Percentiles rank a stretch among this genome's conserved stretches.
Conservation (phyloP, 202 grass and related monocot genomes). For the Setaria viridis region DNA sequence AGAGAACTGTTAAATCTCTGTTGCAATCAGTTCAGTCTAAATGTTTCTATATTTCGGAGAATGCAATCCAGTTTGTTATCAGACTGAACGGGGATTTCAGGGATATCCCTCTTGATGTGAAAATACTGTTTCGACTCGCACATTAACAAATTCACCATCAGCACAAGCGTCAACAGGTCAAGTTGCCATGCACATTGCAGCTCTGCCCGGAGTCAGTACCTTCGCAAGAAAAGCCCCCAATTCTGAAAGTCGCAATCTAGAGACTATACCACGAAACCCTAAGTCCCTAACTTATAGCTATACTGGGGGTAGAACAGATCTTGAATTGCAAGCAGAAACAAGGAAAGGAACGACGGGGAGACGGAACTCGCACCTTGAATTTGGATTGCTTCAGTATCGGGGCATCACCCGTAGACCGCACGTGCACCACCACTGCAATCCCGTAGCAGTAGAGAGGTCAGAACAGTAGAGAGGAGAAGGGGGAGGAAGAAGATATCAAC, state of each 20-base stretch:
- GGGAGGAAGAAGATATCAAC: not conserved
- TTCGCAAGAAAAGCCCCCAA: not conserved
- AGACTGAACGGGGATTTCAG: not conserved
- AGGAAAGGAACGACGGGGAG: no score
- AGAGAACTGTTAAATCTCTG: not conserved
- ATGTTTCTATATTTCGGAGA: not conserved
- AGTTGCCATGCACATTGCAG: not conserved
- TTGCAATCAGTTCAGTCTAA: not conserved
- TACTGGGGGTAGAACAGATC: not conserved
- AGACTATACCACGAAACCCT: conserved; percentile 18
- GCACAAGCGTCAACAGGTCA: not conserved
- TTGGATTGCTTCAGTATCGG: conserved; percentile 87
- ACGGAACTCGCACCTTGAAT: conserved; percentile 61
- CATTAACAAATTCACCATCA: not conserved
- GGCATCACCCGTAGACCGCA: conserved; percentile 70
- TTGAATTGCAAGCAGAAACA: not conserved
- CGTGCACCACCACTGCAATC: conserved; percentile 73
- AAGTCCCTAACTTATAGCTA: conserved; percentile 11
- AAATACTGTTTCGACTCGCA: not conserved
- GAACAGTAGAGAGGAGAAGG: not conserved
- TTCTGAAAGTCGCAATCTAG: conserved; percentile 2
- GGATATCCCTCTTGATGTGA: not conserved
- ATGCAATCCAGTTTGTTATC: not conserved
- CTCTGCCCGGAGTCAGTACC: not conserved
- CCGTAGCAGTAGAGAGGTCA: not conserved